Conservation (phyloP, 768 basidiomycete genomes). For the Mycena galericulata region DNA sequence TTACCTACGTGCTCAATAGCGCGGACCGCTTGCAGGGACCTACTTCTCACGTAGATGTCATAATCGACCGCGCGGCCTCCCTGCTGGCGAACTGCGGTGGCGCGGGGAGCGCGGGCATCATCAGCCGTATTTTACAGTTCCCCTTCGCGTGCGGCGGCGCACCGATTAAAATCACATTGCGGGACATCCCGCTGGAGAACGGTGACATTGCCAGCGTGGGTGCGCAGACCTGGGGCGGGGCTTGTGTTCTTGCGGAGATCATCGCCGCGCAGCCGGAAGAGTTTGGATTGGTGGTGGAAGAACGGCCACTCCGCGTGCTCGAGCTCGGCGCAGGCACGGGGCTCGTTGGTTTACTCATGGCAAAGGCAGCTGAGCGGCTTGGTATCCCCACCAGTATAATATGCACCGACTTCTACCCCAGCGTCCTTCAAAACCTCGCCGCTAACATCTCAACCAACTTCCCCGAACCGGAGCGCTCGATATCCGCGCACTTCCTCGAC, state of each 20-base stretch:
- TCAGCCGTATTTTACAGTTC: slow-evolving; percentile 68
- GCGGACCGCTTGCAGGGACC: slow-evolving; percentile 36
- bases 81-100: slow-evolving; percentile 76
- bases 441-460: slow-evolving; percentile 73
- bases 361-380: slow-evolving; percentile 50
- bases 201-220: slow-evolving; percentile 80
- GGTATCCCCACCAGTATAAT: slow-evolving; percentile 52
- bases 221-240: slow-evolving; percentile 91
- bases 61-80: slow-evolving; percentile 68
- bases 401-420: slow-evolving; percentile 84
- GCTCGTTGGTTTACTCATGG: slow-evolving; percentile 73
- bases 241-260: slow-evolving; percentile 83
- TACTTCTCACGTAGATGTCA: slow-evolving; percentile 43
- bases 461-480: slow-evolving; percentile 25
- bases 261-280: slow-evolving; percentile 66
- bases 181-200: slow-evolving; percentile 77
- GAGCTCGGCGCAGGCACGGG: slow-evolving; percentile 92
- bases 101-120: slow-evolving; percentile 68
- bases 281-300: slow-evolving; percentile 62
- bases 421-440: slow-evolving; percentile 76
- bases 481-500: slow-evolving; percentile 60
- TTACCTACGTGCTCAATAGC: slow-evolving; percentile 70
- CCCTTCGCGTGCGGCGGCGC: slow-evolving; percentile 26
- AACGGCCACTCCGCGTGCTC: slow-evolving; percentile 58
- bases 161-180: slow-evolving; percentile 58